Conservation (phyloP, 2,329 filamentous ascomycete genomes). For the Neofusicoccum kwambonambiense region DNA sequence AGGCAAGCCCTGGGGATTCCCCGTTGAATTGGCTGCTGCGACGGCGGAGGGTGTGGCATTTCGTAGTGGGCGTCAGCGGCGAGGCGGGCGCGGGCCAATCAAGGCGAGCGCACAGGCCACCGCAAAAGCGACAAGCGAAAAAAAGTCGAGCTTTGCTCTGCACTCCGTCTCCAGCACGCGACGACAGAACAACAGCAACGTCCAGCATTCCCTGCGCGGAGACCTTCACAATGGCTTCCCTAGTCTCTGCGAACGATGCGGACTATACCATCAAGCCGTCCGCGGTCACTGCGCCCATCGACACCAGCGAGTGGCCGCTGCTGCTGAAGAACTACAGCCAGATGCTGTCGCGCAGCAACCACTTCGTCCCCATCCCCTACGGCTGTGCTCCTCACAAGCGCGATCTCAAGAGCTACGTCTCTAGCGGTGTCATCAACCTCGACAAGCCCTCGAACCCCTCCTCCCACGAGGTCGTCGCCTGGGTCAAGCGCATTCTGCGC, state of each 20-base stretch:
- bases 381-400: slow-evolving; percentile 89
- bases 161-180: slow-evolving; percentile 5
- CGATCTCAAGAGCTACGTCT: slow-evolving; percentile 95
- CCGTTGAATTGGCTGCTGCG: too few relatives aligned
- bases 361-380: slow-evolving; percentile 95
- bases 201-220: slow-evolving; percentile 18
- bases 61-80: background rate
- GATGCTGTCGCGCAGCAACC: slow-evolving; percentile 87
- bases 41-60: too few relatives aligned
- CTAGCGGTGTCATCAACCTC: slow-evolving; percentile 96
- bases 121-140: slow-evolving; percentile 12
- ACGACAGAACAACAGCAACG: slow-evolving; percentile 16
- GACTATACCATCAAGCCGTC: slow-evolving; percentile 93
- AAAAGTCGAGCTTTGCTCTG: slow-evolving; percentile 16
- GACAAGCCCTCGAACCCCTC: slow-evolving; percentile 97
- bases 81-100: background rate
- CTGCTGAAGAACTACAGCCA: slow-evolving; percentile 95
- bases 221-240: slow-evolving; percentile 19
- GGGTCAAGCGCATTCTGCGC: slow-evolving; percentile 96
- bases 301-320: slow-evolving; percentile 89
- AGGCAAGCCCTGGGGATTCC: too few relatives aligned
- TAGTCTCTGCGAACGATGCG: slow-evolving; percentile 50
- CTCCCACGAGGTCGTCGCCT: slow-evolving; percentile 97
- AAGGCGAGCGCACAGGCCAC: slow-evolving; percentile 9
- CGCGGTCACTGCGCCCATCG: slow-evolving; percentile 68